Evolutionary conservation across 176 grass and related monocot species (phyloP).

Genomic region (Otatea glauca): DNA sequence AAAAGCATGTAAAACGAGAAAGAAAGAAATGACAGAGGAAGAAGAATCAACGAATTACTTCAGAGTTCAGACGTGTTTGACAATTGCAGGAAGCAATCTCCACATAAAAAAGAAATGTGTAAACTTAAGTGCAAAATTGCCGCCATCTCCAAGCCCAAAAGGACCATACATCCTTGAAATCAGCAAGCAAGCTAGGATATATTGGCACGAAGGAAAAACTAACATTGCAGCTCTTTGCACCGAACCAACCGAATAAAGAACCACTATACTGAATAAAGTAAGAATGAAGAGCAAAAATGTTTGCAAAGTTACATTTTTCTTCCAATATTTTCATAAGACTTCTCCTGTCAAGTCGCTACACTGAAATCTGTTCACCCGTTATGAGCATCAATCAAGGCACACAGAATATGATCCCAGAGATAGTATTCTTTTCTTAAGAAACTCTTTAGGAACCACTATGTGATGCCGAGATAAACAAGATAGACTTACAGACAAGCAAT

Average conservation of each 20-base stretch:
- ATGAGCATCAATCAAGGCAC: not conserved
- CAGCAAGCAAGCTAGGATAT: not conserved
- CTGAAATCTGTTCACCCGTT: constrained; percentile 7
- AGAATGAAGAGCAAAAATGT: not conserved
- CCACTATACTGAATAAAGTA: constrained; percentile 3
- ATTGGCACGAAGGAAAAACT: constrained; percentile 14
- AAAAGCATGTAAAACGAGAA: too few relatives aligned
- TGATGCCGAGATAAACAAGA: not conserved
- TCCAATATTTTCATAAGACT: not conserved
- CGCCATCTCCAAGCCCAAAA: not conserved
- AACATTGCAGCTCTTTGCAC: constrained; percentile 19
- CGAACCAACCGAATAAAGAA: not conserved
- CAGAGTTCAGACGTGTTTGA: not conserved
- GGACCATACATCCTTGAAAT: not conserved
- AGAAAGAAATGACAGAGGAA: not conserved
- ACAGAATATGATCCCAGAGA: too few relatives aligned
- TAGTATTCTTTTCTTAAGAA: not conserved
- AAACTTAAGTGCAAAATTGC: constrained; percentile 8
- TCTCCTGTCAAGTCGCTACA: not conserved
- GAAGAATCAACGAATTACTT: not conserved
- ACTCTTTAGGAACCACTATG: not conserved
- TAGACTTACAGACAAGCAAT: not conserved
- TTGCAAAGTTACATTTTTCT: not conserved
- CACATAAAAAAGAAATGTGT: constrained; percentile 27
- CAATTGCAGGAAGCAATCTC: not conserved